These are phyloP conservation scores for Kodamaea anthophila DNA, from an alignment of 1,139 yeast genomes.

Conservation along the genomic window DNA sequence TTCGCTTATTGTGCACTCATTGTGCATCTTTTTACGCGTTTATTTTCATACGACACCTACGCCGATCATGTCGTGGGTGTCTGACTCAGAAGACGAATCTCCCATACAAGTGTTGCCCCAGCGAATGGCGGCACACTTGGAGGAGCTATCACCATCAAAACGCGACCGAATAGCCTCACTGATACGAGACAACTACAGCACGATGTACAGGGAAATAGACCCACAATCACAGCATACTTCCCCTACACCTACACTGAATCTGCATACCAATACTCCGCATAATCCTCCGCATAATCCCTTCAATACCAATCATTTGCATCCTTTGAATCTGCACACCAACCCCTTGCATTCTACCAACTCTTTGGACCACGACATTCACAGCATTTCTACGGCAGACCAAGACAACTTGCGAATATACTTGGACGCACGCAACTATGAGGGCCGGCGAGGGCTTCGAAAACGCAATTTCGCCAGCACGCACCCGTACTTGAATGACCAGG, in stretches of 20 bases:
- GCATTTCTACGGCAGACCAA: slow-evolving; percentile 7
- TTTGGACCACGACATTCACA: too few relatives aligned
- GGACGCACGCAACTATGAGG: slow-evolving; percentile 12
- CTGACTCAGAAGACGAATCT: slow-evolving; percentile 15
- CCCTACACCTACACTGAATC: too few relatives aligned
- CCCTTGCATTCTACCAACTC: too few relatives aligned
- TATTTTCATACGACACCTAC: too few relatives aligned
- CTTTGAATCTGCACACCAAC: too few relatives aligned
- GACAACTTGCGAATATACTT: slow-evolving; percentile 12
- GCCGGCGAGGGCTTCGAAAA: slow-evolving; percentile 33
- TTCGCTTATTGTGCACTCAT: too few relatives aligned
- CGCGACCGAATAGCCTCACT: slow-evolving; percentile 4
- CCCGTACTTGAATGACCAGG: slow-evolving; percentile 45
- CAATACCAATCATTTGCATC: too few relatives aligned
- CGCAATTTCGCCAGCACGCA: slow-evolving; percentile 43
- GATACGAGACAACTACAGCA: slow-evolving; percentile 3
- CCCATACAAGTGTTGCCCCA: slow-evolving; percentile 10
- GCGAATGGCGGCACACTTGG: slow-evolving; percentile 8
- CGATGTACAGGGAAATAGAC: too few relatives aligned
- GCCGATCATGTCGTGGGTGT: slow-evolving; percentile 8
- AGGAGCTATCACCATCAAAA: slow-evolving; percentile 6
- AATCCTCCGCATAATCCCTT: too few relatives aligned
- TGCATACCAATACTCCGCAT: too few relatives aligned
- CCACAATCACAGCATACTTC: too few relatives aligned
- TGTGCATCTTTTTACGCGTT: too few relatives aligned